Conservation (phyloP, 257 asterid species). For the Solanum corneliomulleri region DNA sequence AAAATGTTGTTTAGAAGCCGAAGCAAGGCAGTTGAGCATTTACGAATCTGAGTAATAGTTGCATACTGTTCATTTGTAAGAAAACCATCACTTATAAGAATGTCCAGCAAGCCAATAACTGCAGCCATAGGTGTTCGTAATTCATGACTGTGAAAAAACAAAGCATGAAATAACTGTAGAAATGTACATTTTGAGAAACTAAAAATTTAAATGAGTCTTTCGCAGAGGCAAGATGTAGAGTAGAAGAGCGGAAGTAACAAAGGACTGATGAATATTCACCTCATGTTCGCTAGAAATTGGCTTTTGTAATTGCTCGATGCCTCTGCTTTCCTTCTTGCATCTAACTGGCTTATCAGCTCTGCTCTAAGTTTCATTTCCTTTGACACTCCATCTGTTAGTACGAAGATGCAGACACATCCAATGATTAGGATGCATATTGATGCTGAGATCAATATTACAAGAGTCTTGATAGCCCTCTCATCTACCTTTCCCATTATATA, state of each 20-base stretch:
- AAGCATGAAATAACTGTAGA: neutral
- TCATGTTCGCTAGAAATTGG: constrained; percentile 94
- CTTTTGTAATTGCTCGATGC: constrained; percentile 90
- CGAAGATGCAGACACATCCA: constrained; percentile 80
- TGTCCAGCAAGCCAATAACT: constrained; percentile 87
- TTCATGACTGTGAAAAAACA: constrained; percentile 53
- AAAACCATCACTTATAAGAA: constrained; percentile 67
- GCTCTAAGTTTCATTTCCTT: constrained; percentile 93
- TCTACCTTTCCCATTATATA: constrained; percentile 94
- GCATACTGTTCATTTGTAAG: constrained; percentile 72
- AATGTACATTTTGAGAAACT: neutral
- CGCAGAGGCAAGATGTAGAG: neutral
- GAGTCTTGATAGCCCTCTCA: constrained; percentile 55
- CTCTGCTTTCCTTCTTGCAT: constrained; percentile 91
- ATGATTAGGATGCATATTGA: constrained; percentile 66
- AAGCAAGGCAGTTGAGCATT: constrained; percentile 81
- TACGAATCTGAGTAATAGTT: constrained; percentile 79
- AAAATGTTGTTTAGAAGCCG: constrained; percentile 84
- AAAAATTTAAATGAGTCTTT: neutral
- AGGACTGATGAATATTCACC: constrained; percentile 23
- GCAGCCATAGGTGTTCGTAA: constrained; percentile 99
- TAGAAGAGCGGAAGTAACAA: neutral
- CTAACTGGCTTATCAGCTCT: constrained; percentile 62
- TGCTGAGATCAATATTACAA: constrained; percentile 68
- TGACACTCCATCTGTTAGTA: constrained; percentile 81